phyloP scores from a whole-genome alignment of 2,329 filamentous ascomycete species.

The Sarocladium oryzae region DNA sequence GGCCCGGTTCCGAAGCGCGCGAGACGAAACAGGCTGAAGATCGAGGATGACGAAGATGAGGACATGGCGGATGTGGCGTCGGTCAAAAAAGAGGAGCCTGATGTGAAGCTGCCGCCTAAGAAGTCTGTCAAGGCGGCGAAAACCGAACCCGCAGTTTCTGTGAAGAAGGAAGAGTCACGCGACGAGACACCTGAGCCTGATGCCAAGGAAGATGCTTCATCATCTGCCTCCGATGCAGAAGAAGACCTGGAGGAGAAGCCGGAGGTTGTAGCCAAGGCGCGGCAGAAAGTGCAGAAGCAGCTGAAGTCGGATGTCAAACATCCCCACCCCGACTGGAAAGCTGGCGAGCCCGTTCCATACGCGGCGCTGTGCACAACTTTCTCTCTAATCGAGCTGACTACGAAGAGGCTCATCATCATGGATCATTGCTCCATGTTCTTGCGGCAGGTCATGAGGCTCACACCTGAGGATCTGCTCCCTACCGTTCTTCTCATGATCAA shows the following conservation, averaged over 20 bases:
- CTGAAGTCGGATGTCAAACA: slow-evolving; percentile 64
- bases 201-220: slow-evolving; percentile 37
- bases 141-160: slow-evolving; percentile 16
- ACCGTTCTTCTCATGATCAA: slow-evolving; percentile 96
- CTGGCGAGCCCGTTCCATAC: slow-evolving; percentile 84
- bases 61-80: slow-evolving; percentile 30
- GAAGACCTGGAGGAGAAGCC: slow-evolving; percentile 58
- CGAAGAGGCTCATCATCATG: slow-evolving; percentile 81
- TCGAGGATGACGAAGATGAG: slow-evolving; percentile 48
- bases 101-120: slow-evolving; percentile 21
- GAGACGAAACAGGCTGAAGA: slow-evolving; percentile 38
- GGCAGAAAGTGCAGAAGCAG: slow-evolving; percentile 73
- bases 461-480: slow-evolving; percentile 77
- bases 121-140: slow-evolving; percentile 11
- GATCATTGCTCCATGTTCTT: slow-evolving; percentile 87
- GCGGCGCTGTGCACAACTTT: slow-evolving; percentile 92
- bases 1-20: slow-evolving; percentile 55
- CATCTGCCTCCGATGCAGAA: slow-evolving; percentile 33
- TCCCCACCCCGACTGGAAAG: slow-evolving; percentile 91
- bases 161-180: slow-evolving; percentile 21
- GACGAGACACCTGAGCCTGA: slow-evolving; percentile 25
- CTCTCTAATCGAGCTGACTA: slow-evolving; percentile 89
- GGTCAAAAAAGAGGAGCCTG: slow-evolving; percentile 9
- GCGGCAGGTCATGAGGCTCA: slow-evolving; percentile 87
- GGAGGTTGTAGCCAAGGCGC: slow-evolving; percentile 64